These are phyloP conservation scores for Nyctanthes arbortristis DNA, from an alignment of 257 asterid species.

Conservation along the genomic window DNA sequence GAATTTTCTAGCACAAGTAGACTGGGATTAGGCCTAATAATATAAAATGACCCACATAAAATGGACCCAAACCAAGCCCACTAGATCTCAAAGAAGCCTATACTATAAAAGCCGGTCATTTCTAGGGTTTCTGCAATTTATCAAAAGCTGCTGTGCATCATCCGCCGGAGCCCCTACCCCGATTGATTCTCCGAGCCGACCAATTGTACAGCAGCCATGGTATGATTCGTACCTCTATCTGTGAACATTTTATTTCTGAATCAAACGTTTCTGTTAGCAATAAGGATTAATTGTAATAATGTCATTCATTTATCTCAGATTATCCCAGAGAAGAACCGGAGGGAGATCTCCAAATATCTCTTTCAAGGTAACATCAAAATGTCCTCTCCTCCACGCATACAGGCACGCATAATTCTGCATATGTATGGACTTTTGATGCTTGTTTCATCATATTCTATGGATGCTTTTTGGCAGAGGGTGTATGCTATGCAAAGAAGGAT, in stretches of 20 bases:
- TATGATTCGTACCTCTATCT: not conserved
- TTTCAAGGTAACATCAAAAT: slow-evolving; percentile 60
- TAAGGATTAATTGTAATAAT: not conserved
- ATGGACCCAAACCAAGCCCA: not conserved
- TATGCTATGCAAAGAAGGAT: slow-evolving; percentile 88
- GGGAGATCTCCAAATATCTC: slow-evolving; percentile 93
- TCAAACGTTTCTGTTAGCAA: not conserved
- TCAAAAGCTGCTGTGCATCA: slow-evolving; percentile 26
- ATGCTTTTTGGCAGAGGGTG: slow-evolving; percentile 63
- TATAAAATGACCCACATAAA: not conserved
- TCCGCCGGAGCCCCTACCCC: not conserved
- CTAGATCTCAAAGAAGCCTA: not conserved
- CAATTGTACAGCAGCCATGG: slow-evolving; percentile 35
- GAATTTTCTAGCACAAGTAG: too few species aligned
- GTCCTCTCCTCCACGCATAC: not conserved
- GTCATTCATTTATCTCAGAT: slow-evolving; percentile 38
- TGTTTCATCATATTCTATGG: not conserved
- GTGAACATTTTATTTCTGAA: not conserved
- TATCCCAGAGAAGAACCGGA: slow-evolving; percentile 83
- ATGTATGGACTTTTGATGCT: not conserved
- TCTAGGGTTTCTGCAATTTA: slow-evolving; percentile 28
- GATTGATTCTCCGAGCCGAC: not conserved
- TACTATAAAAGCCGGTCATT: not conserved
- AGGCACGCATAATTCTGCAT: not conserved
- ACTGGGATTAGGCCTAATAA: not conserved